A percentile compares a stretch with the other conserved stretches of the same genome.
Evolutionary conservation across 345 rosid genomes (phyloP).

Genomic region (Aegle marmelos): DNA sequence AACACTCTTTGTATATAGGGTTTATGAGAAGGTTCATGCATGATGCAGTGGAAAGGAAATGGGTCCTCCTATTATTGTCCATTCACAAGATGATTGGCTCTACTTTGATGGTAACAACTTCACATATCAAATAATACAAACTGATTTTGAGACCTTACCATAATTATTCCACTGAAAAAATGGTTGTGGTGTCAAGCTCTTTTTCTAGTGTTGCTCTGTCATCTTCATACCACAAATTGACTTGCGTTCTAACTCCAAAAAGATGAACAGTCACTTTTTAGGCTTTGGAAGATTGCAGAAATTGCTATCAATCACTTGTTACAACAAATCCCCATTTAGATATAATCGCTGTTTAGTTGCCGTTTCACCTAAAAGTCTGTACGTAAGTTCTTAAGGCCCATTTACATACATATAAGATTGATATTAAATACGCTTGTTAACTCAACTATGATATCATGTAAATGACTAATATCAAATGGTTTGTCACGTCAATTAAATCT

Average conservation of each 20-base stretch:
- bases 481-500: neutral
- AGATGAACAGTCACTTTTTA: slow-evolving; percentile 32
- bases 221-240: slow-evolving; percentile 30
- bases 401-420: no score
- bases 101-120: slow-evolving; percentile 21
- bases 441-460: no score
- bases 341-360: neutral
- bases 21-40: slow-evolving; percentile 38
- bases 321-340: neutral
- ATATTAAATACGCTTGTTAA: no score
- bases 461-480: no score
- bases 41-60: neutral
- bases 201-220: slow-evolving; percentile 43
- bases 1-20: neutral
- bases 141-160: slow-evolving; percentile 39
- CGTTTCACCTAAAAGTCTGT: neutral
- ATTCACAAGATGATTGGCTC: slow-evolving; percentile 10
- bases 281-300: slow-evolving; percentile 24
- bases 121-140: slow-evolving; percentile 11
- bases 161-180: neutral
- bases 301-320: slow-evolving; percentile 12
- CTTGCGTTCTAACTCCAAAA: slow-evolving; percentile 20
- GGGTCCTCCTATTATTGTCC: slow-evolving; percentile 7
- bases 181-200: slow-evolving; percentile 32
- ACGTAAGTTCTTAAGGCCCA: neutral